Conservation (phyloP, 2,329 filamentous ascomycete genomes). For the Phyllosticta citriasiana region DNA sequence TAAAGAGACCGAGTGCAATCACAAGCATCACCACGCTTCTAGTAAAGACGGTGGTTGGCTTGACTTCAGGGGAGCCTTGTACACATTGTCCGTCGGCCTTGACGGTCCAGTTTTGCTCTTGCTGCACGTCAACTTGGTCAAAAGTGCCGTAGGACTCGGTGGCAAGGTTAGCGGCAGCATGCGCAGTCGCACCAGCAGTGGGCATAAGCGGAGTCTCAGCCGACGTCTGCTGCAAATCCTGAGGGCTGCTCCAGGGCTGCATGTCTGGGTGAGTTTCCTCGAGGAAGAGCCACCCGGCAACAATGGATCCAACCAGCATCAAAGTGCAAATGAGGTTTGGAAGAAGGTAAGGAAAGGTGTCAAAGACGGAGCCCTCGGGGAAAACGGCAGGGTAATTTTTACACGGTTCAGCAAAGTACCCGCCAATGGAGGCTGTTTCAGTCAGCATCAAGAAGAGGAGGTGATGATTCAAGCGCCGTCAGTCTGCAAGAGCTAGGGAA, state of each 20-base stretch:
- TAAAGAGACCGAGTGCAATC: conserved; percentile 78
- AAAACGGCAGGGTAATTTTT: conserved; percentile 64
- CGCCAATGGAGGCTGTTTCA: conserved; percentile 60
- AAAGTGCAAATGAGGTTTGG: conserved; percentile 78
- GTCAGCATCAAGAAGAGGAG: conserved; percentile 15
- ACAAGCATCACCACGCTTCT: conserved; percentile 62
- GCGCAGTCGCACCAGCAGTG: conserved; percentile 63
- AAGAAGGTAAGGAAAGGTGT: conserved; percentile 72
- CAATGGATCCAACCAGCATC: conserved; percentile 67
- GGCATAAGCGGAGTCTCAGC: conserved; percentile 67
- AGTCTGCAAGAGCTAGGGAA: neutral
- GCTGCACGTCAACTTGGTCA: conserved; percentile 44
- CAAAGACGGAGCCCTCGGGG: conserved; percentile 58
- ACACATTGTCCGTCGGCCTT: conserved; percentile 35
- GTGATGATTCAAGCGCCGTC: neutral
- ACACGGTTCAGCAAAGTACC: conserved; percentile 71
- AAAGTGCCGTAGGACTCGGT: conserved; percentile 76
- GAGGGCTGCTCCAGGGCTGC: conserved; percentile 42
- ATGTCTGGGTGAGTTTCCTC: conserved; percentile 85
- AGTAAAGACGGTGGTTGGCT: conserved; percentile 13
- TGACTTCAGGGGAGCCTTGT: conserved; percentile 24
- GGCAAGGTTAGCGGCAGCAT: conserved; percentile 62
- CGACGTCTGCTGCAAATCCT: conserved; percentile 29
- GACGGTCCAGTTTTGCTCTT: conserved; percentile 44
- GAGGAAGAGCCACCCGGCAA: conserved; percentile 70